Base-by-base conservation (phyloP, 116 monocot genomes). In the Dioscorea cayenensis region DNA sequence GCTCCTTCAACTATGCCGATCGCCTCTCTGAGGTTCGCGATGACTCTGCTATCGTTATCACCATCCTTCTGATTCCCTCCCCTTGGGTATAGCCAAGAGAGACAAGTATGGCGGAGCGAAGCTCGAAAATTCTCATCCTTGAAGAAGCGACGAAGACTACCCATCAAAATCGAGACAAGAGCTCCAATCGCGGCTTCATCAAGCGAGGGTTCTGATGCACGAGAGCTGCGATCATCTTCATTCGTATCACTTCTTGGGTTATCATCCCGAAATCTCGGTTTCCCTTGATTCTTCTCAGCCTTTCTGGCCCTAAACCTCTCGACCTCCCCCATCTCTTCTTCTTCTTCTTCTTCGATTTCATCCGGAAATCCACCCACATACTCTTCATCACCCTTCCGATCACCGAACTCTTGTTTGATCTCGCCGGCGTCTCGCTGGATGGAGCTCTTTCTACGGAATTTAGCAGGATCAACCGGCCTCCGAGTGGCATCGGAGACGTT, bases 41-140 rank as follows among this genome's bases (percentile, higher is more conserved):
- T 22, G 12, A 65, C 73, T 55, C 71, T 75, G 35, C 63, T 21
- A n/a, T 81, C 66, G 0, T 37, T 51, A n/a, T 20, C 63, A 43
- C 43, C 43, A 43, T 43, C 11, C 43, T 8, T 12, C 43, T 10
- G 6, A 10, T 43, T 43, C 43, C 43, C 43, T 43, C 43, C 43
- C 6, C 43, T 43, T 2, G 61, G 19, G 37, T 69, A 72, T n/a
- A 90, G 73, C 70, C 79, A 84, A 36, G 78, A 63, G 18, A 18
- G 63, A 69, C 90, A 86, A 9, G 59, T 28, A 11, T n/a, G 73
- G 64, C 67, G 69, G 9, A 84, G 60, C 12, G 70, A 76, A 23
- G 72, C 76, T n/a, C 84, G 77, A 60, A 84, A 84, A 18, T 48
- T 80, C 17, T 70, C 84, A 74, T 86, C 79, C 18, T 75, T 68